Evolutionary conservation across 371 early-diverging fungal species (phyloP).

Genomic region (Dinochytrium kinnereticum): DNA sequence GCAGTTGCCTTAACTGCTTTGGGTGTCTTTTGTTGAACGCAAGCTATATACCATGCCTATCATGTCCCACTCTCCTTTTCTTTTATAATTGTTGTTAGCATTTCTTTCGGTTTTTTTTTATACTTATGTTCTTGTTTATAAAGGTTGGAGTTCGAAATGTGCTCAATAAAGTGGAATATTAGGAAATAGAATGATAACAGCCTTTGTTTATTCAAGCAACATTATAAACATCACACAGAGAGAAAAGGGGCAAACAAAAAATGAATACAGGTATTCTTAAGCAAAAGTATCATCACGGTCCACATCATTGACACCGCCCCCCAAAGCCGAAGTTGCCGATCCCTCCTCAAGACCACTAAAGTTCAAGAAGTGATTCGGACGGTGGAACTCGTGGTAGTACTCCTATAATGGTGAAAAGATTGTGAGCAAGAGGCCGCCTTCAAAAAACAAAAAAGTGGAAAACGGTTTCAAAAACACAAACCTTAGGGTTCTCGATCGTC

Average conservation of each 20-base stretch:
- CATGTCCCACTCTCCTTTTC: background rate
- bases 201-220: too few species aligned
- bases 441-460: background rate
- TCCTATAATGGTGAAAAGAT: conserved; percentile 52
- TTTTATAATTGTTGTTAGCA: background rate
- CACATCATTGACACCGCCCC: conserved; percentile 48
- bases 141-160: background rate
- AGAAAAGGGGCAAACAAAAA: background rate
- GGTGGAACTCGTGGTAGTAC: conserved; percentile 96
- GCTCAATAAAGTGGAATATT: background rate
- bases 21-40: background rate
- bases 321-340: conserved; percentile 40
- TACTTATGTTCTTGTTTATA: background rate
- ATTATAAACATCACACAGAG: background rate
- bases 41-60: background rate
- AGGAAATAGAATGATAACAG: background rate
- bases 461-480: background rate
- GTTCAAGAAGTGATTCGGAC: conserved; percentile 94
- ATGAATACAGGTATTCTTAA: conserved; percentile 15
- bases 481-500: conserved; percentile 83
- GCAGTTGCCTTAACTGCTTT: too few species aligned
- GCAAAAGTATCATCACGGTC: conserved; percentile 55
- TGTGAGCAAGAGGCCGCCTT: background rate
- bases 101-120: conserved; percentile 11
- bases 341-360: conserved; percentile 85